Conservation (phyloP, 306 rosid genomes). For the Rosa persica region DNA sequence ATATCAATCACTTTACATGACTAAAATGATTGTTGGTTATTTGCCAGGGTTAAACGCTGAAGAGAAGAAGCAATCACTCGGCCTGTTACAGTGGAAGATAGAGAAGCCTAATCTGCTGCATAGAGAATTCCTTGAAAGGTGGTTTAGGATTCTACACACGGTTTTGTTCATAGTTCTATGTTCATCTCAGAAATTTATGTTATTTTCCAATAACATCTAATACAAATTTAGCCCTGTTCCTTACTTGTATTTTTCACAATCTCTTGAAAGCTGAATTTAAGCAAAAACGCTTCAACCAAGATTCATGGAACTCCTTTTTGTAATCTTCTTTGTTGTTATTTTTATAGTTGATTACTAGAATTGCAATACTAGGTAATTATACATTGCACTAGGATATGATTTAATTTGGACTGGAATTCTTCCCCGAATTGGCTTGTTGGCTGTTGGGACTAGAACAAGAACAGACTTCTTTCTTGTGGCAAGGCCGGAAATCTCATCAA, state of each 20-base stretch:
- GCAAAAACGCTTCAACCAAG: neutral
- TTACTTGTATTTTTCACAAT: neutral
- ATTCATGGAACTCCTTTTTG: neutral
- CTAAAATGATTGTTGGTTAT: neutral
- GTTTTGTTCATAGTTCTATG: constrained; percentile 42
- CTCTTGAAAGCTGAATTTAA: neutral
- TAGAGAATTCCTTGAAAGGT: constrained; percentile 23
- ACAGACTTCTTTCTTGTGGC: constrained; percentile 34
- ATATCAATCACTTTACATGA: neutral
- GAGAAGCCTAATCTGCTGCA: constrained; percentile 17
- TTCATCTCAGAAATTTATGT: constrained; percentile 7
- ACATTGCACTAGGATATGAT: neutral
- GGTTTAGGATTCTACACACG: constrained; percentile 30
- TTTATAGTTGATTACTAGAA: neutral
- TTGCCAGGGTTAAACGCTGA: constrained; percentile 52
- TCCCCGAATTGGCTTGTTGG: constrained; percentile 16
- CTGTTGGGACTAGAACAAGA: constrained; percentile 32
- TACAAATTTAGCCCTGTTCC: constrained; percentile 16
- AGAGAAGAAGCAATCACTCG: constrained; percentile 26
- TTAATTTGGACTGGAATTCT: neutral
- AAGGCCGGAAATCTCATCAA: constrained; percentile 42
- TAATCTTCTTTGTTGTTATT: neutral
- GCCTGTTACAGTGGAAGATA: constrained; percentile 27
- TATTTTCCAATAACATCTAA: constrained; percentile 1
- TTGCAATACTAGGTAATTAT: neutral